These are phyloP conservation scores for Jamesozyma piceae DNA, from an alignment of 805 yeast genomes.

Conservation along the genomic window DNA sequence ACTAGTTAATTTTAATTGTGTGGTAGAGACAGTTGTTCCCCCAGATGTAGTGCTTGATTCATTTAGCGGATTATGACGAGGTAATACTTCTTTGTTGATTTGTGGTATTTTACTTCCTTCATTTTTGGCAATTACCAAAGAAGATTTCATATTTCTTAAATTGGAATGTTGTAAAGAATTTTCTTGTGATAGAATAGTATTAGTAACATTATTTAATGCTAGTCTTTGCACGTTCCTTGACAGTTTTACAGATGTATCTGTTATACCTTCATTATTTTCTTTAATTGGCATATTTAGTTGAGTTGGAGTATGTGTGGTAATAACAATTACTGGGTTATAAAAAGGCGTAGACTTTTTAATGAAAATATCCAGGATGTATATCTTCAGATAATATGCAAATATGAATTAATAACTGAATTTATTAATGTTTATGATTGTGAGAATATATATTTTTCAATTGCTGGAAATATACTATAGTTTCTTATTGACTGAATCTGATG, in stretches of 20 bases:
- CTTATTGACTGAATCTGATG: background rate
- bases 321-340: no score
- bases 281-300: slow-evolving; percentile 3
- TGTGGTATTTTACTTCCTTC: slow-evolving; percentile 15
- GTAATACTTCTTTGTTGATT: slow-evolving; percentile 9
- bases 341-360: background rate
- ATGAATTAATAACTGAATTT: background rate
- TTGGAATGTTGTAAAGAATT: slow-evolving; percentile 12
- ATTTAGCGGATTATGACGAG: slow-evolving; percentile 3
- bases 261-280: slow-evolving; percentile 3
- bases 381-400: background rate
- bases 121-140: slow-evolving; percentile 12
- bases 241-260: slow-evolving; percentile 4
- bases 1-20: background rate
- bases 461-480: background rate
- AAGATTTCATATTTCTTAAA: slow-evolving; percentile 13
- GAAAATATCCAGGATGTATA: background rate
- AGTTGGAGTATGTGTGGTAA: background rate
- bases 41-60: slow-evolving; percentile 1
- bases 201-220: slow-evolving; percentile 30
- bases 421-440: background rate
- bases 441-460: no score
- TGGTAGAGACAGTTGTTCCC: background rate
- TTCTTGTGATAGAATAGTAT: slow-evolving; percentile 23
- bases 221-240: slow-evolving; percentile 24